Conservation (phyloP, 495 filamentous ascomycete genomes). For the Penicillium maclennaniae region DNA sequence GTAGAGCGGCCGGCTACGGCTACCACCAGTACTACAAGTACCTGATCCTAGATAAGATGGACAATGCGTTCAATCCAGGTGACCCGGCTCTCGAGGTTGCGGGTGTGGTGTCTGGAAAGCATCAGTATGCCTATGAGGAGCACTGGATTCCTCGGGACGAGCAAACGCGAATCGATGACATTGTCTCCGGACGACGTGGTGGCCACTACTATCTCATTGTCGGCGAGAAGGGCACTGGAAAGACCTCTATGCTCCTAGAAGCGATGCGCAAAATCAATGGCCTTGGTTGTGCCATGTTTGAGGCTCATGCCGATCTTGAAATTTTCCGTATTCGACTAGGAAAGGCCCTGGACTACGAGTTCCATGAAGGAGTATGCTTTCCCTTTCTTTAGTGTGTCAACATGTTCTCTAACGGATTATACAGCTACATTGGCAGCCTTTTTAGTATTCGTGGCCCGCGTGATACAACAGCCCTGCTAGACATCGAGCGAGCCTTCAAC, state of each 20-base stretch:
- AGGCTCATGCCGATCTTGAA: slow-evolving; percentile 91
- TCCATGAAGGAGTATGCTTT: slow-evolving; percentile 56
- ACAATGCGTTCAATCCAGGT: slow-evolving; percentile 86
- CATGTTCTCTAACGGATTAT: slow-evolving; percentile 21
- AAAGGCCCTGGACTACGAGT: slow-evolving; percentile 92
- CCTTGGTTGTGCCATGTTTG: slow-evolving; percentile 84
- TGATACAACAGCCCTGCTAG: slow-evolving; percentile 83
- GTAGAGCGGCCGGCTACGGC: slow-evolving; percentile 69
- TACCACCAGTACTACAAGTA: slow-evolving; percentile 90
- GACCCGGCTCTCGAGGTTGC: slow-evolving; percentile 90
- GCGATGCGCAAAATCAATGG: slow-evolving; percentile 90
- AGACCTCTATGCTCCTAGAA: slow-evolving; percentile 91
- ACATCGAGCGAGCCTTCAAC: slow-evolving; percentile 95
- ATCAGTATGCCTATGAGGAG: slow-evolving; percentile 51
- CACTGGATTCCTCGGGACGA: slow-evolving; percentile 83
- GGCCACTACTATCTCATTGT: slow-evolving; percentile 93
- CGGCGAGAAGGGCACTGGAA: slow-evolving; percentile 94
- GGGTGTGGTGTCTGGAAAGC: slow-evolving; percentile 58
- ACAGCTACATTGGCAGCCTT: slow-evolving; percentile 89
- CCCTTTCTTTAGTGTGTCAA: background rate
- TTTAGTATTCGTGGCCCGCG: slow-evolving; percentile 92
- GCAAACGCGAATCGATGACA: slow-evolving; percentile 71
- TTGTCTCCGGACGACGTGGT: slow-evolving; percentile 61
- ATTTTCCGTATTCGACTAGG: slow-evolving; percentile 91
- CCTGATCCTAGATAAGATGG: slow-evolving; percentile 82